Percentiles rank a stretch among this genome's conserved stretches.
These are phyloP conservation scores for Ophiostoma triangulosporum DNA, from an alignment of 2,329 filamentous ascomycete species.

Conservation along the genomic window DNA sequence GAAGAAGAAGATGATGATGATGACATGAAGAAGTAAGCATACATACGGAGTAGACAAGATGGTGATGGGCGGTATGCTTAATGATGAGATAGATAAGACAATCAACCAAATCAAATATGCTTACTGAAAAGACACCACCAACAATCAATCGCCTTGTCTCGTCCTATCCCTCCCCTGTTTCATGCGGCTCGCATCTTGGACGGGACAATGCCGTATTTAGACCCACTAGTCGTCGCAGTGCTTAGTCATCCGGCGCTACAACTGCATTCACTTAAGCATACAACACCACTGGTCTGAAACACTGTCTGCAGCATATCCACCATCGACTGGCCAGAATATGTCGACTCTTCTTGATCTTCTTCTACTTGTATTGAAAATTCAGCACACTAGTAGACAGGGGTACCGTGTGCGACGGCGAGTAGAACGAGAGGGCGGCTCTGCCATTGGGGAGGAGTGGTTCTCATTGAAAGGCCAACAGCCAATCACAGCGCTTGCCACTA, in stretches of 20 bases:
- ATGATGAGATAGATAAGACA: too few species aligned
- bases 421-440: background rate
- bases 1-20: too few species aligned
- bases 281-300: background rate
- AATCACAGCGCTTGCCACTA: background rate
- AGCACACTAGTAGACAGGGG: background rate
- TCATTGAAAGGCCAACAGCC: background rate
- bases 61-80: too few species aligned
- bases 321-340: background rate
- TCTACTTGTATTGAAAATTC: background rate
- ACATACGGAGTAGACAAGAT: too few species aligned
- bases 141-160: too few species aligned
- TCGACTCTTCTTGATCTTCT: background rate
- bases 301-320: background rate
- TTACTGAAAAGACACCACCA: too few species aligned
- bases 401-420: background rate
- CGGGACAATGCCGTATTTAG: too few species aligned
- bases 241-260: too few species aligned
- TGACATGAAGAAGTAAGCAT: too few species aligned
- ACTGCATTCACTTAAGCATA: background rate
- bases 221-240: too few species aligned
- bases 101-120: too few species aligned
- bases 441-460: background rate
- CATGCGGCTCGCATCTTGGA: constrained; percentile 1
- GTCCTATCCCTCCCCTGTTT: too few species aligned